Base-by-base conservation (phyloP, 1,284 basidiomycete genomes). In the Earliella scabrosa region DNA sequence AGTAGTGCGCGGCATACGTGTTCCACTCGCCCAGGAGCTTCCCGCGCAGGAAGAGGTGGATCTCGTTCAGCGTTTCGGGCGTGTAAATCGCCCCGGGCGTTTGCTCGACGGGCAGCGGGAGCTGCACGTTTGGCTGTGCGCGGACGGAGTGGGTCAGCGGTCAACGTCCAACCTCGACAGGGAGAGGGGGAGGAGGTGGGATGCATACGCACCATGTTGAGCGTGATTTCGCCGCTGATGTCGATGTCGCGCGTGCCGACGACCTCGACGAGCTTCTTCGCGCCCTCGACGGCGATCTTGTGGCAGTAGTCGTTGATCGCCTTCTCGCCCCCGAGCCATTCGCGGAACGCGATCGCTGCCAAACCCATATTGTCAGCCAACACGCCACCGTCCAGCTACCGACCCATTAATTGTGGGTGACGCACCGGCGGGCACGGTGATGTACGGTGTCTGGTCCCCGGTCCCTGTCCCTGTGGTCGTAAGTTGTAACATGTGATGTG, bases 281-380 rank as follows among this genome's bases (percentile, higher is more conserved):
- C 93, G 18, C 93, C 95, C 50, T 80, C 74, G 1, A 89, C 63
- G 0, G 94, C 95, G 23, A 96, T 80, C 7, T 78, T 69, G 66
- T 88, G 88, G 64, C 85, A 92, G 71, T 96, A 93, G 4, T 74
- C 77, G 66, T 88, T 87, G 59, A 96, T 94, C 53, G 81, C 81
- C 16, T 81, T 75, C 73, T 97, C 95, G 2, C 95, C 95, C 1
- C 94, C 95, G 20, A 96, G 76, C 82, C 85, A 88, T 47, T 83
- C 68, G 24, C 94, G 82, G 75, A 95, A 96, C 41, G 88, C 81
- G 9, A 96, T 70, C 0, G 93, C 93, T 83, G 59, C 39, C 40
- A 51, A 2, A 35, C 40, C 14, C 26, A 21, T 46, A 41, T 14
- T 20, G 10, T 44, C 16, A 45, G 29, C 18, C 18, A 8, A n/a